Evolutionary conservation across 192 early-diverging fungal genomes (phyloP), one percentile per base, ranked within the genome.

Genomic region (Entomortierella parvispora): DNA sequence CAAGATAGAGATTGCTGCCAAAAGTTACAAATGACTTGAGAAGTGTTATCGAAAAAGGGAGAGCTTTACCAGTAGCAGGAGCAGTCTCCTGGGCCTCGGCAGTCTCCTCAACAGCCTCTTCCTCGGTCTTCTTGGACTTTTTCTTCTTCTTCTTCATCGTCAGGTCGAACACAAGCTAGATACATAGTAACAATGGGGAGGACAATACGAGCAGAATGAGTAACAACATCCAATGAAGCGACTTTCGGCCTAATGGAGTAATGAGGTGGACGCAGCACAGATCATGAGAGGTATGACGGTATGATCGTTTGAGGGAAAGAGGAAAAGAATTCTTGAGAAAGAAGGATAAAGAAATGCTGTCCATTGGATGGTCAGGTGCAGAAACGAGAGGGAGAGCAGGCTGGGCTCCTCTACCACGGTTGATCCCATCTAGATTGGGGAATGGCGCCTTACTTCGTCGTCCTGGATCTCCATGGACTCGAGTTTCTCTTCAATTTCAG

Each of bases 71-170:
- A 33, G 70, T 65, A 9, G 61, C 34, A 56, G 66, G 64, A 12
- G 76, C 51, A 26, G 28, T 54, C 49, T 55, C 62, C 26, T 71
- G 63, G 22, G 18, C 34, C 22, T 79, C 65, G 14, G 44, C 52
- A 43, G 53, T 62, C 76, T 76, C 79, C 79, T 72, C 83, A 34
- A 69, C 78, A 57, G 80, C 71, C 15, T 81, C 69, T 34, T 82
- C 85, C 47, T 69, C 48, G 70, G 51, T 54, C 51, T 56, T 70
- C 59, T 62, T 70, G 32, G 58, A 55, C 48, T 70, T 70, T 56
- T 62, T 82, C 77, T 87, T 89, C 66, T 88, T 85, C 74, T 88
- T 89, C 80, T 90, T 88, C 74, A 87, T 90, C 55, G 80, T 67
- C 28, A 82, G 79, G 32, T 81, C 71, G 70, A 89, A 84, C 52